Conservation (phyloP, 2,329 filamentous ascomycete genomes). For the Trichoderma koningii region DNA sequence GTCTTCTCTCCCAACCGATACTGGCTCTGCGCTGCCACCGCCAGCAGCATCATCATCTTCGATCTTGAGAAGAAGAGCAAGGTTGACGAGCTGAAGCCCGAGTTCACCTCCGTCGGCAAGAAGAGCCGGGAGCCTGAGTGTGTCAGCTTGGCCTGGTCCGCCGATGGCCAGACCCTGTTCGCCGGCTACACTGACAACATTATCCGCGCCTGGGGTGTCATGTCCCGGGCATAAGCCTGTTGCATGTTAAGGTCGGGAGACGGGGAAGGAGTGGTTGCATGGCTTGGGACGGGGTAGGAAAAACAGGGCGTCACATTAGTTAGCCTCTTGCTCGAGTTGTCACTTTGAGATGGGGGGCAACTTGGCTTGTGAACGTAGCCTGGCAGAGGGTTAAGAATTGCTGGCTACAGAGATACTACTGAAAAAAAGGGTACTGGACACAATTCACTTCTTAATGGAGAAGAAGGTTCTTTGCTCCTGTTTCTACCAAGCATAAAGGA, state of each 20-base stretch:
- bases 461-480: constrained; percentile 24
- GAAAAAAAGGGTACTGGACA: constrained; percentile 24
- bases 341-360: constrained; percentile 18
- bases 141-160: constrained; percentile 94
- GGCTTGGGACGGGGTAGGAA: constrained; percentile 20
- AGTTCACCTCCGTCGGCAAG: constrained; percentile 96
- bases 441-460: constrained; percentile 26
- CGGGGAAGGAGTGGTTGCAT: not conserved
- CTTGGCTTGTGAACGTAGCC: constrained; percentile 15
- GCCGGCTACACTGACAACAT: constrained; percentile 99
- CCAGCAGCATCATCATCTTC: constrained; percentile 99
- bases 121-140: constrained; percentile 99
- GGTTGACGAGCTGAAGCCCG: constrained; percentile 99
- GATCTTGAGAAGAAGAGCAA: constrained; percentile 99
- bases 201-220: constrained; percentile 96
- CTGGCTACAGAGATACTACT: constrained; percentile 20
- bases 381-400: constrained; percentile 21
- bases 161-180: constrained; percentile 98
- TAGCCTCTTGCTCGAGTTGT: constrained; percentile 23
- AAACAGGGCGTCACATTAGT: constrained; percentile 23
- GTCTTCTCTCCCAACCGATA: constrained; percentile 99
- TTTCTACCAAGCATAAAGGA: constrained; percentile 21
- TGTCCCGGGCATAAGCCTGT: constrained; percentile 77
- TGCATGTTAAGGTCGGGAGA: constrained; percentile 14
- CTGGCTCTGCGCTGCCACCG: constrained; percentile 99